Percentiles rank a stretch among this genome's conserved stretches.
Evolutionary conservation across 2,329 filamentous ascomycete genomes (phyloP).

Genomic region (Neofusicoccum ribis): DNA sequence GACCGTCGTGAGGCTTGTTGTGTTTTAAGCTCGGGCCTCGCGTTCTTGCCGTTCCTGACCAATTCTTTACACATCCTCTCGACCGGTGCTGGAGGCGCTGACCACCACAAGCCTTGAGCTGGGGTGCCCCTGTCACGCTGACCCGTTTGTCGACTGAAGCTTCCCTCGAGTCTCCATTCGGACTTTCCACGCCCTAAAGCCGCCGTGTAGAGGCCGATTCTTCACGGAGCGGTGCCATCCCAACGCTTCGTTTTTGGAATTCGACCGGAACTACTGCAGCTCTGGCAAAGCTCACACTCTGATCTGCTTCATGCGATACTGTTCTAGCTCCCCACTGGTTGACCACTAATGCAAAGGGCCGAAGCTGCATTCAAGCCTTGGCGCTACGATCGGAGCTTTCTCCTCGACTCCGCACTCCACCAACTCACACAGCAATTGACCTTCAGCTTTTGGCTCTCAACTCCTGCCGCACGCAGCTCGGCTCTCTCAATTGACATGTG

Average conservation of each 20-base stretch:
- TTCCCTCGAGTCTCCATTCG: not conserved
- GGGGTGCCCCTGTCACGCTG: not conserved
- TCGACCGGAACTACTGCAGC: not conserved
- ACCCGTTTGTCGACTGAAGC: not conserved
- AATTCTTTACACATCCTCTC: not conserved
- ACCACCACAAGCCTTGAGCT: not conserved
- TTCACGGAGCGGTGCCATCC: not conserved
- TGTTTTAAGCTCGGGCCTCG: not conserved
- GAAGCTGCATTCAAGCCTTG: not conserved
- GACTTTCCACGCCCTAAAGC: not conserved
- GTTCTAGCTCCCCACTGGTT: too few relatives aligned
- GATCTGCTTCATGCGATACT: not conserved
- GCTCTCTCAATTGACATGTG: not conserved
- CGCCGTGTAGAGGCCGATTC: not conserved
- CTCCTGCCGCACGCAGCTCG: not conserved
- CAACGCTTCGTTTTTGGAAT: not conserved
- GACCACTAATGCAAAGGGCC: not conserved
- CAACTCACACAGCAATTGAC: not conserved
- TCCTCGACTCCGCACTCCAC: not conserved
- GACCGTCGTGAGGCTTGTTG: not conserved
- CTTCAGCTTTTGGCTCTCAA: not conserved
- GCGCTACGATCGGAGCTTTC: not conserved
- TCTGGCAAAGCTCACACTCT: not conserved
- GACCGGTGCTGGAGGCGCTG: not conserved
- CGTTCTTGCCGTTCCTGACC: not conserved